Evolutionary conservation across 2,329 filamentous ascomycete species (phyloP).

Genomic region (Penicillium glabrum): DNA sequence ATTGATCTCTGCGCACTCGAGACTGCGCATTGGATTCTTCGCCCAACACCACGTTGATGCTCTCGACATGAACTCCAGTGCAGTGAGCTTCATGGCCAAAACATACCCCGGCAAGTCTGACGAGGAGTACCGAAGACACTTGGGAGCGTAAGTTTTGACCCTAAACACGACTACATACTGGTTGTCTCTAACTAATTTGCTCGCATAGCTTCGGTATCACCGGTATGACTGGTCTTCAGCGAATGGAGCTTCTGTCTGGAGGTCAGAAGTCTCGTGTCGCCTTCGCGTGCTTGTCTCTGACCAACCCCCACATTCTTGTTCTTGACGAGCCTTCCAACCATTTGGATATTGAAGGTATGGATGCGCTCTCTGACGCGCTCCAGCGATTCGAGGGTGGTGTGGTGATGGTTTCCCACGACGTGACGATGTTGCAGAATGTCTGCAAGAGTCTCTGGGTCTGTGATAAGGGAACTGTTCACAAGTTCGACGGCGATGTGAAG

Average conservation of each 20-base stretch:
- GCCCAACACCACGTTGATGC: slow-evolving; percentile 98
- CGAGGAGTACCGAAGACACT: slow-evolving; percentile 92
- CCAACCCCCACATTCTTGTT: slow-evolving; percentile 94
- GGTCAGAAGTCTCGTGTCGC: slow-evolving; percentile 98
- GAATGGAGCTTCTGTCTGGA: slow-evolving; percentile 90
- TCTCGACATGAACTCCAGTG: slow-evolving; percentile 81
- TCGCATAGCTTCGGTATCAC: slow-evolving; percentile 65
- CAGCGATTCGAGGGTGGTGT: slow-evolving; percentile 89
- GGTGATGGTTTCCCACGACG: slow-evolving; percentile 98
- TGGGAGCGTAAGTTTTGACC: slow-evolving; percentile 72
- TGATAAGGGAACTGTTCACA: slow-evolving; percentile 88
- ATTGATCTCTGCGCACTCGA: slow-evolving; percentile 82
- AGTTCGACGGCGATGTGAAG: slow-evolving; percentile 93
- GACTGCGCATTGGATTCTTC: slow-evolving; percentile 92
- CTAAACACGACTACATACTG: background rate
- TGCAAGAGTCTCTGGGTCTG: slow-evolving; percentile 96
- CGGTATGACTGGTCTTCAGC: slow-evolving; percentile 93
- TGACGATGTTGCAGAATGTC: slow-evolving; percentile 96
- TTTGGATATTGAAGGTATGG: slow-evolving; percentile 98
- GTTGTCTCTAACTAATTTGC: background rate
- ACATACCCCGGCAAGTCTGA: slow-evolving; percentile 87
- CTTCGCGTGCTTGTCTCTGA: slow-evolving; percentile 91
- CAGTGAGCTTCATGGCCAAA: slow-evolving; percentile 95
- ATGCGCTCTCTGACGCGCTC: slow-evolving; percentile 82
- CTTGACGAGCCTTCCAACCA: slow-evolving; percentile 99